phyloP scores from a whole-genome alignment of 2,329 filamentous ascomycete genomes.

The Fusarium paranaense region DNA sequence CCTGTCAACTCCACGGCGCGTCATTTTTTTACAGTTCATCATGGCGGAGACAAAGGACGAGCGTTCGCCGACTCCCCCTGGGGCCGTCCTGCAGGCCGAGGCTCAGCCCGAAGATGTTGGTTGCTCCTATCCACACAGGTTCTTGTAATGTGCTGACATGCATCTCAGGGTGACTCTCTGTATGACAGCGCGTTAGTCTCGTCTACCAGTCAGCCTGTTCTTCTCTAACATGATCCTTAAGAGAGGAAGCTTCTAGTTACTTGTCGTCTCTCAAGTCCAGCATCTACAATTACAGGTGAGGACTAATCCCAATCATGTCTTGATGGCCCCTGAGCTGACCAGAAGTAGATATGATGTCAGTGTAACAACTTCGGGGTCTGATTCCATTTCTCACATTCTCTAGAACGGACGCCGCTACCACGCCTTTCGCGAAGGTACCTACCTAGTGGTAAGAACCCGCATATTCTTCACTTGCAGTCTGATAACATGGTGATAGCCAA shows the following conservation, averaged over 20 bases:
- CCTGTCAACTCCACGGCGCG: not conserved
- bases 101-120: not conserved
- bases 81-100: not conserved
- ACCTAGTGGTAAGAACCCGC: conserved; percentile 6
- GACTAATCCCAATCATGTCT: fast-evolving
- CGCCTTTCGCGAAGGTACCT: conserved; percentile 29
- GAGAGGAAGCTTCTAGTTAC: conserved; percentile 11
- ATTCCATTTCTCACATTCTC: fast-evolving
- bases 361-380: fast-evolving
- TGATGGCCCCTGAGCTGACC: not conserved
- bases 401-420: conserved; percentile 28
- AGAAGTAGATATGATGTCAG: conserved; percentile 20
- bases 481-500: not conserved
- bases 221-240: not conserved
- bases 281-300: conserved; percentile 23
- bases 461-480: not conserved
- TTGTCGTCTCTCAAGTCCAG: conserved; percentile 26
- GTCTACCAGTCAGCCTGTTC: fast-evolving
- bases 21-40: not conserved
- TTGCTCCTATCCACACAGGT: not conserved
- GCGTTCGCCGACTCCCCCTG: not conserved
- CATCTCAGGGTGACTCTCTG: not conserved
- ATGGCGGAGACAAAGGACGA: not conserved
- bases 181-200: not conserved
- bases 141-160: not conserved